Percentiles rank a stretch among this genome's conserved stretches.
Evolutionary conservation across 2,329 filamentous ascomycete genomes (phyloP).

Genomic region (Nakataea oryzae): DNA sequence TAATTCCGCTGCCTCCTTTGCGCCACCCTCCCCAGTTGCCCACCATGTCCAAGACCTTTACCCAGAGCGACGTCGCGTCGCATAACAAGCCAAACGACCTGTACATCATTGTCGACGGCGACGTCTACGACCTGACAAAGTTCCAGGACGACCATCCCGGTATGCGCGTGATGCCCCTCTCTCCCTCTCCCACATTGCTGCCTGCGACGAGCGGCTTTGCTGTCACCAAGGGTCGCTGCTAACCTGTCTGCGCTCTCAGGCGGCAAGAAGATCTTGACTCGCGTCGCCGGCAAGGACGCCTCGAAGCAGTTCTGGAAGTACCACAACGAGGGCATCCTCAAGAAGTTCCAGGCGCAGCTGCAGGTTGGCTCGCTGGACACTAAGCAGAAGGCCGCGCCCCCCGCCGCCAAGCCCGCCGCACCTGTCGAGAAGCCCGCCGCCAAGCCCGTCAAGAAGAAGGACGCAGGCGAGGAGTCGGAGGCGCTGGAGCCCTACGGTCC

Average conservation of each 20-base stretch:
- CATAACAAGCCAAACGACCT: constrained; percentile 82
- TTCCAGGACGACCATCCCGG: constrained; percentile 81
- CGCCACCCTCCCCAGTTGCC: background rate
- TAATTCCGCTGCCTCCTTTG: constrained; percentile 11
- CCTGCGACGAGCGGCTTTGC: background rate
- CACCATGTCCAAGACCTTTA: constrained; percentile 81
- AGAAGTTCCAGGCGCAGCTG: constrained; percentile 71
- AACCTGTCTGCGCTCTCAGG: too few relatives aligned
- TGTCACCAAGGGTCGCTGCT: too few relatives aligned
- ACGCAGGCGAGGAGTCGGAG: constrained; percentile 45
- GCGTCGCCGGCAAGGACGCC: constrained; percentile 55
- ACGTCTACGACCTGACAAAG: constrained; percentile 90
- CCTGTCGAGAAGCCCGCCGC: constrained; percentile 18
- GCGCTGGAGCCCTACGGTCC: constrained; percentile 77
- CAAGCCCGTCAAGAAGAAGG: constrained; percentile 23
- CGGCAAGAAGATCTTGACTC: constrained; percentile 54
- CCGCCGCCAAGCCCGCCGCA: constrained; percentile 37
- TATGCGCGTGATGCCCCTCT: constrained; percentile 22
- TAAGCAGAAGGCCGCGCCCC: constrained; percentile 59
- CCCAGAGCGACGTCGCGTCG: constrained; percentile 72
- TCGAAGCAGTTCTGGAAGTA: constrained; percentile 63
- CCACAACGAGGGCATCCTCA: constrained; percentile 78
- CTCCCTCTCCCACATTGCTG: background rate
- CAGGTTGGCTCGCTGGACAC: constrained; percentile 81
- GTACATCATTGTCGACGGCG: constrained; percentile 86